phyloP scores from a whole-genome alignment of 352 stramenopile species.

The Pythium pectinolyticum region DNA sequence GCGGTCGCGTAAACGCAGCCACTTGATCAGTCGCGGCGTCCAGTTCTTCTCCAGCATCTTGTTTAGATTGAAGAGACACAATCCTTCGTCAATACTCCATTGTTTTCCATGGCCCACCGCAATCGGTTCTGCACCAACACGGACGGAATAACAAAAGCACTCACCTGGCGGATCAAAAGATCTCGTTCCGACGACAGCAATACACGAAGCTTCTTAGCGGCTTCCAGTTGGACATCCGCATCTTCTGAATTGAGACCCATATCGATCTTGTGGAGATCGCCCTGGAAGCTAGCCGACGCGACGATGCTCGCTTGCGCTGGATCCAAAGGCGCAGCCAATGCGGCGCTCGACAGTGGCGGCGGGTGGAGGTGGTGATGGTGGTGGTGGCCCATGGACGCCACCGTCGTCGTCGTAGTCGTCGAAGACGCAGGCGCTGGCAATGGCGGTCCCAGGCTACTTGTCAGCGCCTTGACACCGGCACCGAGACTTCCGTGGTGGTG shows the following conservation, averaged over 20 bases:
- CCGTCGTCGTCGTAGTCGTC: conserved; percentile 29
- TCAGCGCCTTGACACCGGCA: not conserved
- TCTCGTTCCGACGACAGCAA: conserved; percentile 82
- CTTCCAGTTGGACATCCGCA: conserved; percentile 78
- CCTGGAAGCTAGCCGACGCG: conserved; percentile 67
- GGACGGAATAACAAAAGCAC: not conserved
- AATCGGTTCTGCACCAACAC: not conserved
- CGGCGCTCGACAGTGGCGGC: conserved; percentile 21
- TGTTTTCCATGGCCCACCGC: not conserved
- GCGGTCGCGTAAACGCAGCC: conserved; percentile 73
- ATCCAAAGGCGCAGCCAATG: conserved; percentile 29
- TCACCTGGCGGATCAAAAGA: conserved; percentile 82
- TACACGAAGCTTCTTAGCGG: conserved; percentile 85
- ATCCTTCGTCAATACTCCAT: not conserved
- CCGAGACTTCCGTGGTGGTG: conserved; percentile 20
- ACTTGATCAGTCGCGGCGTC: conserved; percentile 86
- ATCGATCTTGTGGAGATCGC: conserved; percentile 83
- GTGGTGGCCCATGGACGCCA: conserved; percentile 31
- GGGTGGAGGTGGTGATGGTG: conserved; percentile 47
- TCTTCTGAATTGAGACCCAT: conserved; percentile 79
- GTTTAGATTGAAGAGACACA: not conserved
- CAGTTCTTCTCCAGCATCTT: conserved; percentile 91
- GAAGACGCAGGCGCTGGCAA: conserved; percentile 2
- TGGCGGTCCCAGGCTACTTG: not conserved
- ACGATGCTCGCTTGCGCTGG: conserved; percentile 34